Conservation (phyloP, 2,329 filamentous ascomycete species). For the Phyllosticta paracitricarpa region DNA sequence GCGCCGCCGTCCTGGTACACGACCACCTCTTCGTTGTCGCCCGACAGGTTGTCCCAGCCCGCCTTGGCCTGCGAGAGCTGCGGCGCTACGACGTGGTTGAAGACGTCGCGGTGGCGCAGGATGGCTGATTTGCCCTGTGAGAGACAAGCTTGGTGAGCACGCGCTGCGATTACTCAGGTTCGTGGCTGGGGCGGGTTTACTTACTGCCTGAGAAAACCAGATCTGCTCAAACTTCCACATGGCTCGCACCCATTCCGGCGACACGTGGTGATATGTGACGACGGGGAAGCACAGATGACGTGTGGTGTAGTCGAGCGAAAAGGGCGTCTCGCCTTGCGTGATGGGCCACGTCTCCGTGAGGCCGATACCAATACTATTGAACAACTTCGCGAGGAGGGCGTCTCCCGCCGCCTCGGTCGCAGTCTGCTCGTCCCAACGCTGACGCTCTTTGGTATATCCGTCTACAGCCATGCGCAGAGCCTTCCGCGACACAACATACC, state of each 20-base stretch:
- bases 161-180: constrained; percentile 23
- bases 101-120: constrained; percentile 28
- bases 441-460: constrained; percentile 16
- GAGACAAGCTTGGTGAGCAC: constrained; percentile 26
- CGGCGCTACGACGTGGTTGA: constrained; percentile 23
- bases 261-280: constrained; percentile 32
- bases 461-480: constrained; percentile 28
- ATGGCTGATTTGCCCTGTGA: constrained; percentile 24
- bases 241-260: constrained; percentile 25
- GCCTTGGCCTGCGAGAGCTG: constrained; percentile 17
- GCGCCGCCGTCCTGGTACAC: background rate
- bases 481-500: constrained; percentile 33
- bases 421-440: constrained; percentile 18
- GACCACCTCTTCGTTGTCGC: constrained; percentile 16
- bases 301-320: constrained; percentile 29
- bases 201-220: constrained; percentile 24
- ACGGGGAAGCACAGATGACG: constrained; percentile 33
- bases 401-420: constrained; percentile 30
- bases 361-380: constrained; percentile 25
- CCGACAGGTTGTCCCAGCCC: constrained; percentile 25
- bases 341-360: constrained; percentile 33
- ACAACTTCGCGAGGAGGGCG: constrained; percentile 27
- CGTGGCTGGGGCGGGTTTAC: constrained; percentile 18
- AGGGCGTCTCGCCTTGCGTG: constrained; percentile 36
- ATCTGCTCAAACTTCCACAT: constrained; percentile 31